These are phyloP conservation scores for Gaeumannomyces sp. DNA, from an alignment of 2,329 filamentous ascomycete genomes.

Conservation along the genomic window DNA sequence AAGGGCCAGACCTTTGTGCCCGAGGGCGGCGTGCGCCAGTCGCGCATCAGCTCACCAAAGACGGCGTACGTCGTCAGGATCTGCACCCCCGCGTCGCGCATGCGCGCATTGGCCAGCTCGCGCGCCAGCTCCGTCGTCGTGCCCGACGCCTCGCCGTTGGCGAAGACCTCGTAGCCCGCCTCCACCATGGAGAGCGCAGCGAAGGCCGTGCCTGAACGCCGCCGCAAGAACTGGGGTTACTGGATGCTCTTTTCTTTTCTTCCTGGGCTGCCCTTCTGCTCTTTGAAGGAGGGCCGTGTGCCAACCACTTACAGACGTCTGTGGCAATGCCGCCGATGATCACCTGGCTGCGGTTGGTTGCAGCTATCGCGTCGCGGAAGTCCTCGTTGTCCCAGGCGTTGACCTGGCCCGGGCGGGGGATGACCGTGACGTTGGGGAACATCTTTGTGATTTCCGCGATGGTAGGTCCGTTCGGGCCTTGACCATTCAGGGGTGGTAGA, in stretches of 20 bases:
- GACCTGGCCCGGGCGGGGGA: background rate
- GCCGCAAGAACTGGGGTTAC: background rate
- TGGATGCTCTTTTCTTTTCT: background rate
- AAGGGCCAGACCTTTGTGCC: background rate
- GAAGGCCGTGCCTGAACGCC: background rate
- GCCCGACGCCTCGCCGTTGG: background rate
- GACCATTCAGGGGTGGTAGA: background rate
- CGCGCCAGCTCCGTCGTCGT: background rate
- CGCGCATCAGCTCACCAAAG: constrained; percentile 1
- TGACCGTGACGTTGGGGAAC: background rate
- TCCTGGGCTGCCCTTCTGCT: background rate
- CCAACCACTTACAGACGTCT: background rate
- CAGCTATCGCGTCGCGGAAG: background rate
- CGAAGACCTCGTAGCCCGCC: background rate
- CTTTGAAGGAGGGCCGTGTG: background rate
- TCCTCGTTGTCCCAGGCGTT: background rate
- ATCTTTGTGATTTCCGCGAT: background rate
- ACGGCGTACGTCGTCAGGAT: background rate
- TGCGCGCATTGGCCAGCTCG: background rate
- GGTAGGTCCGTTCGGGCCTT: background rate
- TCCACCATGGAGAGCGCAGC: background rate
- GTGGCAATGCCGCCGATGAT: background rate
- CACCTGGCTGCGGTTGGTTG: background rate
- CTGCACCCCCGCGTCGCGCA: background rate
- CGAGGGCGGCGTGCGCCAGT: background rate